Evolutionary conservation across 2,329 filamentous ascomycete species (phyloP), one percentile per base, ranked within the genome.

Genomic region (Simplicillium aogashimaense): DNA sequence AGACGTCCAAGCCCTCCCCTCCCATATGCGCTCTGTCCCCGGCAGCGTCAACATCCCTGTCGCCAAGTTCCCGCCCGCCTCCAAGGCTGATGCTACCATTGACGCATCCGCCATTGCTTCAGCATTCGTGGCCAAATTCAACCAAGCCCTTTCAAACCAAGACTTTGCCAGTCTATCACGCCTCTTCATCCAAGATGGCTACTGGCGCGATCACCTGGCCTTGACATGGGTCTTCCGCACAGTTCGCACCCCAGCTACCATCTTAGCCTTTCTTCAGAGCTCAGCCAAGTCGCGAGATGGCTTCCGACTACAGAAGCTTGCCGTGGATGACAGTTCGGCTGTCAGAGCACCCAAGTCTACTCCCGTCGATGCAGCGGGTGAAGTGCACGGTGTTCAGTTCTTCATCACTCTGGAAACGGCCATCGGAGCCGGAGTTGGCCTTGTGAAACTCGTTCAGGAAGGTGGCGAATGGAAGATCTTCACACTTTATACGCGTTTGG

Each of bases 171-270:
- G 41, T 14, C 46, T 47, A 30, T 47, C 48, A n/a, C 29, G 25
- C 8, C 38, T 35, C 12, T 66, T 74, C 38, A 49, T 51, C 20
- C 42, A 47, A 3, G 57, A 68, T 30, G 64, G 67, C 40, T 73
- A 65, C 56, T 76, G 72, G 71, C 65, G 72, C n/a, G 73, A 77
- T 50, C 68, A 73, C 37, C 59, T 76, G 2, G 65, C 64, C 14
- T 52, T 76, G 3, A 64, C 67, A 2, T 76, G 70, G 71, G 66
- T 70, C 39, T 64, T 70, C 31, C 69, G 61, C 42, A 70, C 67
- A 7, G 47, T 70, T 3, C 60, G 67, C 30, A 38, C 38, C n/a
- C 35, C 38, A 1, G 29, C 18, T 31, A 36, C 20, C 3, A 43
- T 43, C 29, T 35, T 36, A 2, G 15, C 10, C 7, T 43, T 43